phyloP scores from a whole-genome alignment of 1,284 basidiomycete species.

The Rhodotorula sp. region DNA sequence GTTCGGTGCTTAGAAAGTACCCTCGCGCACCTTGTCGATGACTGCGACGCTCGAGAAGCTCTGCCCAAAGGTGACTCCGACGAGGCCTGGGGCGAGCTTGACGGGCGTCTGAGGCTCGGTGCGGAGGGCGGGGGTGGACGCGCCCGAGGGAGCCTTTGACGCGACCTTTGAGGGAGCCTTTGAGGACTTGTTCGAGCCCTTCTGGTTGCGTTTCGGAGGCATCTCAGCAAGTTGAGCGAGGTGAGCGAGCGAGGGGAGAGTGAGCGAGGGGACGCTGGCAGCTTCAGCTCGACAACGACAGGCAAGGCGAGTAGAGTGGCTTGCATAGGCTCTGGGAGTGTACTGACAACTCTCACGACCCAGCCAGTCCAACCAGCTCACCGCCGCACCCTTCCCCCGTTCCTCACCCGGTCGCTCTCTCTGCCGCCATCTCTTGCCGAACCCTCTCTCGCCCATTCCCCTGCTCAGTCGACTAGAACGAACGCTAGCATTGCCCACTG shows the following conservation, averaged over 20 bases:
- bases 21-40: constrained; percentile 73
- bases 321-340: no score
- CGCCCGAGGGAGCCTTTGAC: constrained; percentile 28
- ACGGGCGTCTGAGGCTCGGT: constrained; percentile 21
- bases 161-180: constrained; percentile 34
- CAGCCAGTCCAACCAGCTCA: no score
- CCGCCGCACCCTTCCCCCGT: no score
- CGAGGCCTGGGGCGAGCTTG: constrained; percentile 47
- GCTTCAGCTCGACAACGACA: no score
- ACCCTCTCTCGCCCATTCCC: neutral
- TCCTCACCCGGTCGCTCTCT: neutral
- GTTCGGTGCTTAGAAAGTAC: neutral
- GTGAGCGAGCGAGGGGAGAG: neutral
- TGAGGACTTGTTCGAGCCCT: constrained; percentile 27
- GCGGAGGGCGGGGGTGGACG: constrained; percentile 23
- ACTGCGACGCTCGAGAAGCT: constrained; percentile 93
- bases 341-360: no score
- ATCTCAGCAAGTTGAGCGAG: neutral
- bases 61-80: constrained; percentile 98
- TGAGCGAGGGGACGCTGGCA: neutral
- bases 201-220: constrained; percentile 28
- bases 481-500: neutral
- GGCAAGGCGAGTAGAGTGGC: no score
- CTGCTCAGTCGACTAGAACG: no score
- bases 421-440: neutral